phyloP scores from a whole-genome alignment of 2,329 filamentous ascomycete genomes.

The Penicillium polonicum region DNA sequence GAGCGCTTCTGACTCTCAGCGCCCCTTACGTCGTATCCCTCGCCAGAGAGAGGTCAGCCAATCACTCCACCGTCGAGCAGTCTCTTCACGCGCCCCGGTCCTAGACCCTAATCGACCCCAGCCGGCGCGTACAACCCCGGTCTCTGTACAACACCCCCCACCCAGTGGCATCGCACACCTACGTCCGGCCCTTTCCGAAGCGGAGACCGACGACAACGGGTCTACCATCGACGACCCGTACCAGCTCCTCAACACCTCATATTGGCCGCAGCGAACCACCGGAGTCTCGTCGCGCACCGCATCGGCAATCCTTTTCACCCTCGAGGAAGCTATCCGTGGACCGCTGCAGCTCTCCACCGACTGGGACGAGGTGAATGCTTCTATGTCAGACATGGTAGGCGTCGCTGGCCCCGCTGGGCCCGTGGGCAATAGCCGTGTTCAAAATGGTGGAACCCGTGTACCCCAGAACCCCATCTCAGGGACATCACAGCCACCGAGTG shows the following conservation, averaged over 20 bases:
- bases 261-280: conserved; percentile 51
- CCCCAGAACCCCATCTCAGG: conserved; percentile 55
- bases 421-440: conserved; percentile 54
- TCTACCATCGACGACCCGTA: conserved; percentile 35
- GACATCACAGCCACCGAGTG: conserved; percentile 49
- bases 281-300: conserved; percentile 81
- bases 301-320: conserved; percentile 84
- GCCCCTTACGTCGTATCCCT: conserved; percentile 53
- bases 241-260: conserved; percentile 42
- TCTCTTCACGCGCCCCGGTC: conserved; percentile 46
- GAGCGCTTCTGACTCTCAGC: conserved; percentile 53
- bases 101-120: conserved; percentile 29
- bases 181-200: conserved; percentile 36
- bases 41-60: conserved; percentile 50
- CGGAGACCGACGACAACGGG: conserved; percentile 33
- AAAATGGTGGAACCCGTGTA: conserved; percentile 57
- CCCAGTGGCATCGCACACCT: conserved; percentile 23
- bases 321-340: conserved; percentile 84
- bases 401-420: conserved; percentile 48
- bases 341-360: conserved; percentile 83
- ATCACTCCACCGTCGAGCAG: conserved; percentile 41
- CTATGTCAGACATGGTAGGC: conserved; percentile 82
- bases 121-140: conserved; percentile 29
- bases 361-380: conserved; percentile 80
- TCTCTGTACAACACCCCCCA: conserved; percentile 26